Base-by-base conservation (phyloP, 495 filamentous ascomycete genomes). In the Aspergillus campestris region DNA sequence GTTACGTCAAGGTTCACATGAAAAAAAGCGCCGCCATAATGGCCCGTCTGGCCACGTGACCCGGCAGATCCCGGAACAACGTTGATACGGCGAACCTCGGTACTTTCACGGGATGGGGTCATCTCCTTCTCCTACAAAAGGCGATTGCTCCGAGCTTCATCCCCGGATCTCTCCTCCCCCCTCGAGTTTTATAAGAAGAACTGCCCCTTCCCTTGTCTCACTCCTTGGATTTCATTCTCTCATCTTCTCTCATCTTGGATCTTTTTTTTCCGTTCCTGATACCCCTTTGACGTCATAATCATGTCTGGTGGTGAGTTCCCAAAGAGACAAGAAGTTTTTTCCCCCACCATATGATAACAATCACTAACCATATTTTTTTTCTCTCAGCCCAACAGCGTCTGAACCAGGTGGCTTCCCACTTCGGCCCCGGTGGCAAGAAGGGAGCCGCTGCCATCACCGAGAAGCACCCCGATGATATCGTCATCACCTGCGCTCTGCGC, bases 401-500 rank as follows among this genome's bases (percentile, higher is more conserved):
- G 36, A 73, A 67, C 47, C 80, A 84, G 52, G 73, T 86, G 35
- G 69, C 77, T 44, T 74, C 74, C 55, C 82, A 86, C 59, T 66
- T 86, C 52, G 60, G 66, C 43, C 41, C 60, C 52, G 45, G 59
- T 30, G 56, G 58, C 54, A 60, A 64, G 56, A 69, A 70, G 37
- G 74, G 79, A 36, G 69, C 64, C 39, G 67, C 76, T 41, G 66
- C 63, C 6, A 57, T 87, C 49, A 68, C 78, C 35, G 66, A 75
- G 53, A 84, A 86, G 59, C 71, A 75, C 49, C 77, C 83, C 34
- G 79, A 86, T 64, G 83, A 87, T 59, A 80, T 97, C 58, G 92
- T 98, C 48, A 79, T 98, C 45, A 96, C 92, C 52, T 86, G 84
- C 56, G 88, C 87, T 51, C 86, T 96, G 58, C 89, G 92, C 44